Base-by-base conservation (phyloP, 768 basidiomycete species). In the Suillus variegatus region DNA sequence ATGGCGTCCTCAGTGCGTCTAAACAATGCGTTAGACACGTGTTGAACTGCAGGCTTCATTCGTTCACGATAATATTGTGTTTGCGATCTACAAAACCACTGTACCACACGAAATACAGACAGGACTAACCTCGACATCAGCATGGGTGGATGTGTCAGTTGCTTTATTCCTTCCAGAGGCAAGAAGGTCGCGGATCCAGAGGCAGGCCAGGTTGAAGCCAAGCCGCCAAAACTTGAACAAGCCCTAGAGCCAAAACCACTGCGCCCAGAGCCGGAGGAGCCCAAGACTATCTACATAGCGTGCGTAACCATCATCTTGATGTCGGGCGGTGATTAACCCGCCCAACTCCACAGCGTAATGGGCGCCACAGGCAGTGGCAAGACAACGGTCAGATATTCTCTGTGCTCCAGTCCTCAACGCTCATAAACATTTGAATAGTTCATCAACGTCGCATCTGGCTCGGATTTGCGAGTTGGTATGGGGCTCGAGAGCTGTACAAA, bases 401-500 rank as follows among this genome's bases (percentile, higher is more conserved):
- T 49, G 12, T 46, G 20, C 8, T 14, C 20, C 7, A 18, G 54
- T 28, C 44, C 18, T 25, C 41, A 16, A 47, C 0, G n/a, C 41
- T 66, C 38, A 70, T 41, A 44, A 43, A 43, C 1, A 13, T 43
- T 40, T 40, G 38, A 18, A 64, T 43, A 80, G 79, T 79, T 80
- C 67, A 77, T 80, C 71, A 80, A 80, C 68, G 60, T 67, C 8
- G 74, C 76, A 25, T 73, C 78, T 28, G 78, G 75, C 0, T 78
- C 78, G 1, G 44, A 56, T 54, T 72, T 77, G 44, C 69, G 74
- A 51, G 74, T 76, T 49, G 75, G 79, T 16, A 68, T 74, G 35
- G 70, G 73, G n/a, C 60, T 80, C 58, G 75, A 78, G 61, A 81
- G 80, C 57, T 77, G 75, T 60, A 80, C 79, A 28, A 70, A 75